phyloP scores from a whole-genome alignment of 257 asterid genomes.

The Fraxinus excelsior region DNA sequence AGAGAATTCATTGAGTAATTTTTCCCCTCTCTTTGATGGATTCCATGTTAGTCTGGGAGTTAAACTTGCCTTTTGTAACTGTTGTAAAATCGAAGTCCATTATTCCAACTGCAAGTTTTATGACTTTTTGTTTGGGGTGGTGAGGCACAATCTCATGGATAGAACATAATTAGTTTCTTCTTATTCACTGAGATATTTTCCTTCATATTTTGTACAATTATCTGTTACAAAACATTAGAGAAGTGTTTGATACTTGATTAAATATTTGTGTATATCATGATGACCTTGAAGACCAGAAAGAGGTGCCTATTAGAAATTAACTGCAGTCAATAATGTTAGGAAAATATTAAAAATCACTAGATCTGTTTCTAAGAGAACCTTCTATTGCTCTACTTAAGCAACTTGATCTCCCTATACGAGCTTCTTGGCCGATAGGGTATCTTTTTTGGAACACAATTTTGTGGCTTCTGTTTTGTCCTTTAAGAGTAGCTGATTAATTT shows the following conservation, averaged over 20 bases:
- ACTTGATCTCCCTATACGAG: slow-evolving; percentile 11
- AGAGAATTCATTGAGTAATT: not conserved
- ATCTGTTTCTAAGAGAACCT: not conserved
- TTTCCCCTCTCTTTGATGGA: not conserved
- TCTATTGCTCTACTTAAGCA: not conserved
- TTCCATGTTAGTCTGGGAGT: not conserved
- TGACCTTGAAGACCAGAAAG: not conserved
- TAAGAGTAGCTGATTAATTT: slow-evolving; percentile 15
- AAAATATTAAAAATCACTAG: not conserved
- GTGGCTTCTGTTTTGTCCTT: not conserved
- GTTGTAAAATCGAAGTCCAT: slow-evolving; percentile 15
- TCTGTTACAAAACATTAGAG: slow-evolving; percentile 6
- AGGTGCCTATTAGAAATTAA: not conserved
- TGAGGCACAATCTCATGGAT: not conserved
- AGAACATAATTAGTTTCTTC: slow-evolving; percentile 5
- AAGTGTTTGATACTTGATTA: slow-evolving; percentile 4
- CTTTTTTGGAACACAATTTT: slow-evolving; percentile 12
- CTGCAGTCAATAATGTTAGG: not conserved
- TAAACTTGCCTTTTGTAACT: slow-evolving; percentile 17
- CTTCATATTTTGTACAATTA: slow-evolving; percentile 1
- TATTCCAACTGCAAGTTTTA: slow-evolving; percentile 10
- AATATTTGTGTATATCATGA: slow-evolving; percentile 4
- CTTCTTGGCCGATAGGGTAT: not conserved
- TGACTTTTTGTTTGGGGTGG: not conserved
- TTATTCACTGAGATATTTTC: slow-evolving; percentile 9